Evolutionary conservation across 2,329 filamentous ascomycete genomes (phyloP).

Genomic region (Penicillium sp.): DNA sequence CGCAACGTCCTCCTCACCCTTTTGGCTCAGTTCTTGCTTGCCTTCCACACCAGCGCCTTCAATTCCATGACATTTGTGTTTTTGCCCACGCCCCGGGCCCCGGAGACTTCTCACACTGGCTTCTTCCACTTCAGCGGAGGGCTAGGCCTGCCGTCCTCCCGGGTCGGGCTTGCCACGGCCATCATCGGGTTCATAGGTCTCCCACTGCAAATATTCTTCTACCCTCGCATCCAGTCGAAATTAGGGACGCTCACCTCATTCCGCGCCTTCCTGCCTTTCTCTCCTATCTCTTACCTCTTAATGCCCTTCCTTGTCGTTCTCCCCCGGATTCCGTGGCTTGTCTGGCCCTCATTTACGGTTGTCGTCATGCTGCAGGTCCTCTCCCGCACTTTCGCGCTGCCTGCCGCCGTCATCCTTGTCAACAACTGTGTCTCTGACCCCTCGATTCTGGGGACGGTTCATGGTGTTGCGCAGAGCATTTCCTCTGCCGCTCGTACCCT

Average conservation of each 20-base stretch:
- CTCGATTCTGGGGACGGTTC: constrained; percentile 56
- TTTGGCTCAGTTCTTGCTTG: constrained; percentile 64
- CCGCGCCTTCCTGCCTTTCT: constrained; percentile 65
- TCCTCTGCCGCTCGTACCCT: constrained; percentile 55
- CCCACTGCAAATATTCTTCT: constrained; percentile 66
- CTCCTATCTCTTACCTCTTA: constrained; percentile 66
- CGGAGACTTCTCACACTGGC: constrained; percentile 39
- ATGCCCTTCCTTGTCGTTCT: constrained; percentile 70
- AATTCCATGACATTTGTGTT: constrained; percentile 75
- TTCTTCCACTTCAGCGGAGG: constrained; percentile 66
- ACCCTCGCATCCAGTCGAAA: constrained; percentile 63
- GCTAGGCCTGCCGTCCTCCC: constrained; percentile 66
- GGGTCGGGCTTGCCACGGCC: constrained; percentile 74
- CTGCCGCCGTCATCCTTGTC: constrained; percentile 57
- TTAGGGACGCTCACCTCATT: constrained; percentile 68
- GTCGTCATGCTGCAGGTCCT: constrained; percentile 68
- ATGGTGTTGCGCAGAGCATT: constrained; percentile 58
- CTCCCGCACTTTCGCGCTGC: constrained; percentile 67
- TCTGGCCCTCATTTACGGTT: constrained; percentile 64
- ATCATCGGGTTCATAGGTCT: constrained; percentile 76
- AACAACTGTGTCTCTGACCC: constrained; percentile 61
- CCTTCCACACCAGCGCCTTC: constrained; percentile 72
- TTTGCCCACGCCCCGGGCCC: constrained; percentile 66
- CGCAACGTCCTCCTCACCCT: constrained; percentile 57
- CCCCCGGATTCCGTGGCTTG: constrained; percentile 51